Evolutionary conservation across 331 rosid genomes (phyloP).

Genomic region (Cydonia oblonga): DNA sequence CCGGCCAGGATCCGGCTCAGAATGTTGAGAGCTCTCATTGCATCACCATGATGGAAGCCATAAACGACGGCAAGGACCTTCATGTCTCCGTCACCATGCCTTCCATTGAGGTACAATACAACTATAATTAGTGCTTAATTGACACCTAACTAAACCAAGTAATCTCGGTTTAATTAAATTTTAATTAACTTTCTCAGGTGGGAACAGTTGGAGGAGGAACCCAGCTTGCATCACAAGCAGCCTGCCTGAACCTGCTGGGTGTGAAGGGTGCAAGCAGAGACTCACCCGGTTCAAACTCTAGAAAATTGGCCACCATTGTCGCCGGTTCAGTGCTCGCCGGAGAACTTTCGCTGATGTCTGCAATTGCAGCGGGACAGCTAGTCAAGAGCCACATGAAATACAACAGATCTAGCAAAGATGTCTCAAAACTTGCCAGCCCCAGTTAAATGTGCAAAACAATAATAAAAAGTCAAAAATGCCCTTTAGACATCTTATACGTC

Average conservation of each 20-base stretch:
- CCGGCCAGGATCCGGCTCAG: constrained; percentile 30
- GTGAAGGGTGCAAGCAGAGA: constrained; percentile 59
- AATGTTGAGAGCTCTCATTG: constrained; percentile 56
- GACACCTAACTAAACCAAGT: background rate
- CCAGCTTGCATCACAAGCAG: constrained; percentile 57
- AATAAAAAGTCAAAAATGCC: background rate
- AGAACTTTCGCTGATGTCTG: constrained; percentile 60
- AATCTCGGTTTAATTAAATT: background rate
- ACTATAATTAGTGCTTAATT: background rate
- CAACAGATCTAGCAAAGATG: constrained; percentile 50
- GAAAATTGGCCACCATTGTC: constrained; percentile 38
- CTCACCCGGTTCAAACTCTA: constrained; percentile 41
- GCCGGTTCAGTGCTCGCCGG: constrained; percentile 55
- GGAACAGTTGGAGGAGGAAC: constrained; percentile 80
- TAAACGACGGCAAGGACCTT: constrained; percentile 47
- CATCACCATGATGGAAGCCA: constrained; percentile 61
- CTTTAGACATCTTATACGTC: no score
- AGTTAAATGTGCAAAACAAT: background rate
- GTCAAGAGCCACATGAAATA: constrained; percentile 62
- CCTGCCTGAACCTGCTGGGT: constrained; percentile 50
- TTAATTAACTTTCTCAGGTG: constrained; percentile 27
- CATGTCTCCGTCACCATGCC: constrained; percentile 70
- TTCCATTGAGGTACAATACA: constrained; percentile 41
- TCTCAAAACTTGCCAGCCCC: constrained; percentile 12
- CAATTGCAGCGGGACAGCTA: constrained; percentile 58